Evolutionary conservation across 208 protist species (phyloP), one percentile per base, ranked within the genome.

Genomic region (Acanthamoeba culbertsoni): DNA sequence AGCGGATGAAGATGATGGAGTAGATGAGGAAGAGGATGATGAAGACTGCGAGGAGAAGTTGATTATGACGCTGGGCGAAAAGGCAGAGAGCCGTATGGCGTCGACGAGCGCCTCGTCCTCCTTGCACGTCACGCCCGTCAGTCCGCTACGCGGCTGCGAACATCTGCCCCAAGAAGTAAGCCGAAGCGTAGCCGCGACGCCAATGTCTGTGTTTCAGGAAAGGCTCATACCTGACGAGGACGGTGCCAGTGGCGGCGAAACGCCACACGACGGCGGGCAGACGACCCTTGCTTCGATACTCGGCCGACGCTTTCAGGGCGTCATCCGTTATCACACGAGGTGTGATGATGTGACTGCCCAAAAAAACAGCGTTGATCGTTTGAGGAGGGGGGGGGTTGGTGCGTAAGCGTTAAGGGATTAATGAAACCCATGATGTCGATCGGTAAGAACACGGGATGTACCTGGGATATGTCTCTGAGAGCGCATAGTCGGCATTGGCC

Each of bases 221-320:
- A 10, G 31, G 28, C 7, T 8, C 18, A 33, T 40, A 77, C 71
- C 92, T 33, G 28, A 65, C 88, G n/a, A 96, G 40, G 28, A 63
- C 51, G n/a, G 86, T 40, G 33, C 57, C 45, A 18, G 40, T 65
- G 37, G 73, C 63, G 18, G 91, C 65, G 31, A 94, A 82, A 16
- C 46, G 45, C 92, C 92, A 95, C 23, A 84, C 79, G 0, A 95
- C 48, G 3, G 77, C 46, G 12, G 95, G 95, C 33, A 96, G 62
- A 57, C 95, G 94, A 12, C 94, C 94, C 75, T 90, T 93, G n/a
- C 75, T 86, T n/a, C 95, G 43, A 63, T 94, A 96, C 35, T 93
- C 63, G 31, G 62, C 59, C 45, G 51, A 51, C 6, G 45, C 45
- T 7, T 37, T 55, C 31, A 93, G 88, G 4, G 51, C 51, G 5